phyloP scores from a whole-genome alignment of 768 basidiomycete genomes.

The Mycena metata region DNA sequence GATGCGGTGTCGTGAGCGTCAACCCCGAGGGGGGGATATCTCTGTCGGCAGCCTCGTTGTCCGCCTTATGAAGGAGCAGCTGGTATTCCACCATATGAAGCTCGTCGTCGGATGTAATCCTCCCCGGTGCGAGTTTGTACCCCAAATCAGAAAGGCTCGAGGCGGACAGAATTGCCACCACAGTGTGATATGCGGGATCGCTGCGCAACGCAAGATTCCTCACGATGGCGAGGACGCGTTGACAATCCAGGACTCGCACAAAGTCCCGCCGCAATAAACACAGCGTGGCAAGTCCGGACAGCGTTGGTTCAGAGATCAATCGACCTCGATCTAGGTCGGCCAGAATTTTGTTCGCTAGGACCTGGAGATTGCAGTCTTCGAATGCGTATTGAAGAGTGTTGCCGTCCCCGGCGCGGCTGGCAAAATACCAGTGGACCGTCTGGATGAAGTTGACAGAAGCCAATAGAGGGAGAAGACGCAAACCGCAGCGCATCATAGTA shows the following conservation, averaged over 20 bases:
- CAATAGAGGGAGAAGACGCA: slow-evolving; percentile 21
- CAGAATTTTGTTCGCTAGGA: not conserved
- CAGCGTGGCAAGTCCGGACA: not conserved
- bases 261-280: not conserved
- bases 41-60: too few species aligned
- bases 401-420: not conserved
- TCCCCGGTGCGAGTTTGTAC: too few species aligned
- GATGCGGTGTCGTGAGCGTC: too few species aligned
- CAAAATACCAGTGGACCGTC: slow-evolving; percentile 22
- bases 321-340: not conserved
- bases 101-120: too few species aligned
- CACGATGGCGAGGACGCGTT: not conserved
- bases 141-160: too few species aligned
- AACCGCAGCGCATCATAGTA: slow-evolving; percentile 7
- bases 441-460: not conserved
- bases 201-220: too few species aligned
- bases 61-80: too few species aligned
- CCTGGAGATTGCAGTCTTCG: not conserved
- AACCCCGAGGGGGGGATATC: too few species aligned
- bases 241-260: not conserved
- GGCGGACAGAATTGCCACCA: too few species aligned
- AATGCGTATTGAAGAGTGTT: not conserved
- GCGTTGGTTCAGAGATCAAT: not conserved
- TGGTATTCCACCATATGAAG: too few species aligned
- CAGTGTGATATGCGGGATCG: too few species aligned